Base-by-base conservation (phyloP, 345 rosid species). In the Syzygium aqueum region DNA sequence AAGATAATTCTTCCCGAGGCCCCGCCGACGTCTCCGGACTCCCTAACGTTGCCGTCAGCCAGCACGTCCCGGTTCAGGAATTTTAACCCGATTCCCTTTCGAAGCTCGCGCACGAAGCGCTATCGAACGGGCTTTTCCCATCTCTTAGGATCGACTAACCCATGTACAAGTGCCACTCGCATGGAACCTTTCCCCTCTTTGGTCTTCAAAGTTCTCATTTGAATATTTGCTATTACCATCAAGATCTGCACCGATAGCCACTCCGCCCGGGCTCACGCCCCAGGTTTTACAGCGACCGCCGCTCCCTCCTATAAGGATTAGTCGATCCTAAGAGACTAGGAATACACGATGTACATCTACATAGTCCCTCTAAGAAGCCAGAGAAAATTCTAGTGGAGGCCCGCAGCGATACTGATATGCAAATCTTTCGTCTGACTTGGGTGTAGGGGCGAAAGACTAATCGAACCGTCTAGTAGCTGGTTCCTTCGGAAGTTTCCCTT, bases 231-330 rank as follows among this genome's bases (percentile, higher is more conserved):
- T 61, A 61, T 33, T n/a, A 61, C 73, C 73, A 63, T 37, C 37
- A 63, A 63, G 73, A 65, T 65, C 1, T 3, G 22, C 40, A 65
- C 22, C 37, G 3, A 65, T 5, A 11, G 54, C 84, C 87, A 54
- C 84, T 84, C 53, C 14, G 46, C 87, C 86, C 43, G 53, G 65
- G 89, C 89, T 87, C 84, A 37, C 84, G 28, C 84, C 89, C 84
- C 5, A 23, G 17, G 87, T 63, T 61, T 84, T 84, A 51, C 37
- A 37, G 54, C 84, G 63, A 84, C 86, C 87, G 52, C 84, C 11
- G 14, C 37, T 51, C 77, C 77, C 37, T 63, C 40, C 37, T 63
- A 63, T n/a, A n/a, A n/a, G n/a, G n/a, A n/a, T n/a, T n/a, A n/a
- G n/a, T n/a, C n/a, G n/a, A n/a, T n/a, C n/a, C n/a, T n/a, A n/a